A percentile compares a stretch with the other conserved stretches of the same genome.
phyloP scores from a whole-genome alignment of 2,329 filamentous ascomycete genomes.

The Huntiella savannae region DNA sequence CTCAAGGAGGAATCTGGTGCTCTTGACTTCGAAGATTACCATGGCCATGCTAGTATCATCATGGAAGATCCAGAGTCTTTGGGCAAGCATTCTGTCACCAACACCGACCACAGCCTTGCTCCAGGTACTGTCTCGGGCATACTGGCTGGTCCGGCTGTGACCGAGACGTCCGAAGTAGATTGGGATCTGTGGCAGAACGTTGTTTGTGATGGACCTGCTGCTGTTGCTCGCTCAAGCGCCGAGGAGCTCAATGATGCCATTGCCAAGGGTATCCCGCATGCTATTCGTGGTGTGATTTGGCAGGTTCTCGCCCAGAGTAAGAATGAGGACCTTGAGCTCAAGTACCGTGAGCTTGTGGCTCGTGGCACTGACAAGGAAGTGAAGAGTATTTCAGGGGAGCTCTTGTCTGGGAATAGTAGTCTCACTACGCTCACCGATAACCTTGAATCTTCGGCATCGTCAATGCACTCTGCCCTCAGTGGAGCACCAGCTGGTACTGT shows the following conservation, averaged over 20 bases:
- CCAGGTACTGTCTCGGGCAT: constrained; percentile 76
- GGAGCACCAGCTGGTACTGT: constrained; percentile 40
- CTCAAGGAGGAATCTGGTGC: constrained; percentile 54
- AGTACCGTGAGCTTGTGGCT: constrained; percentile 67
- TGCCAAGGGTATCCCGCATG: constrained; percentile 79
- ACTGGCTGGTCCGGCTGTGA: constrained; percentile 52
- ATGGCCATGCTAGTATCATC: constrained; percentile 23
- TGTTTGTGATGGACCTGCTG: constrained; percentile 82
- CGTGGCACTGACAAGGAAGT: constrained; percentile 63
- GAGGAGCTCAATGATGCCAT: constrained; percentile 84
- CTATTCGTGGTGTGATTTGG: constrained; percentile 96
- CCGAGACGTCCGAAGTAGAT: constrained; percentile 62
- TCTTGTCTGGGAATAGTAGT: constrained; percentile 24
- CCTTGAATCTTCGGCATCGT: constrained; percentile 62
- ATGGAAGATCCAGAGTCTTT: constrained; percentile 11
- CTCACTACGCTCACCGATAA: constrained; percentile 46
- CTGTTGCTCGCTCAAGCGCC: constrained; percentile 69
- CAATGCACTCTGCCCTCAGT: constrained; percentile 66
- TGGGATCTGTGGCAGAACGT: constrained; percentile 97
- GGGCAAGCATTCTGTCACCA: constrained; percentile 26
- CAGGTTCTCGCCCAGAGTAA: constrained; percentile 93
- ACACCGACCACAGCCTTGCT: constrained; percentile 50
- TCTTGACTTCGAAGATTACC: constrained; percentile 31
- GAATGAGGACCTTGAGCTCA: constrained; percentile 67
- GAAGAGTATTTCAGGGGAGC: constrained; percentile 29